These are phyloP conservation scores for Prunus mume DNA, from an alignment of 306 rosid species.

Conservation along the genomic window DNA sequence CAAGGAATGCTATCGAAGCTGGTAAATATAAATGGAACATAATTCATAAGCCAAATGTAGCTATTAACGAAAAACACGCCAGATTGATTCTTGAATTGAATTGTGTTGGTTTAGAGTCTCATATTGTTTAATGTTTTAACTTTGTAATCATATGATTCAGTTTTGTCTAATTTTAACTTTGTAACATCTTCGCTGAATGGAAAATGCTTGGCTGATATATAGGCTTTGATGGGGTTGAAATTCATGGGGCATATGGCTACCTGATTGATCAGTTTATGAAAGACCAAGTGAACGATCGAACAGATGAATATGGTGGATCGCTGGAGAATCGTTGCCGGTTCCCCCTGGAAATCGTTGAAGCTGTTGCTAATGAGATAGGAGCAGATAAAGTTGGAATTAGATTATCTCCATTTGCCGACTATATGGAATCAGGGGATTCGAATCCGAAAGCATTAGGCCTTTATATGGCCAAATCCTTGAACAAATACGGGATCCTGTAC, in stretches of 20 bases:
- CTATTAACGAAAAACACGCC: too few species aligned
- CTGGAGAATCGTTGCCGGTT: conserved; percentile 67
- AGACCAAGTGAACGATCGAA: conserved; percentile 38
- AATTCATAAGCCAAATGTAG: too few species aligned
- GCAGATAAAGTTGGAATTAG: conserved; percentile 64
- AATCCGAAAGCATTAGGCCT: conserved; percentile 56
- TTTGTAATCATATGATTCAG: too few species aligned
- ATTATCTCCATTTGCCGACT: conserved; percentile 62
- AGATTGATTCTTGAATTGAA: too few species aligned
- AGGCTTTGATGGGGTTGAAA: conserved; percentile 52
- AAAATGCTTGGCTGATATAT: too few species aligned
- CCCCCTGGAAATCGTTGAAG: conserved; percentile 49
- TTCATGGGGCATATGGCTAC: conserved; percentile 44
- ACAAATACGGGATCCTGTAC: conserved; percentile 44
- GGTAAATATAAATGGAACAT: conserved; percentile 29
- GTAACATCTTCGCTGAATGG: too few species aligned
- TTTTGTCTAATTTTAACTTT: too few species aligned
- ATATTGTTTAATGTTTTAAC: too few species aligned
- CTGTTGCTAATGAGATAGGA: conserved; percentile 50
- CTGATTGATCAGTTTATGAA: conserved; percentile 39
- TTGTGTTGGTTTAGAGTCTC: too few species aligned
- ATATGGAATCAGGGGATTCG: conserved; percentile 51
- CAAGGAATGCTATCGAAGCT: conserved; percentile 70
- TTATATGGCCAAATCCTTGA: conserved; percentile 44
- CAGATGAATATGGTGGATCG: conserved; percentile 38